A percentile compares a stretch with the other conserved stretches of the same genome.
Evolutionary conservation across 495 filamentous ascomycete genomes (phyloP).

Genomic region (Hypoxylon crocopeplum): DNA sequence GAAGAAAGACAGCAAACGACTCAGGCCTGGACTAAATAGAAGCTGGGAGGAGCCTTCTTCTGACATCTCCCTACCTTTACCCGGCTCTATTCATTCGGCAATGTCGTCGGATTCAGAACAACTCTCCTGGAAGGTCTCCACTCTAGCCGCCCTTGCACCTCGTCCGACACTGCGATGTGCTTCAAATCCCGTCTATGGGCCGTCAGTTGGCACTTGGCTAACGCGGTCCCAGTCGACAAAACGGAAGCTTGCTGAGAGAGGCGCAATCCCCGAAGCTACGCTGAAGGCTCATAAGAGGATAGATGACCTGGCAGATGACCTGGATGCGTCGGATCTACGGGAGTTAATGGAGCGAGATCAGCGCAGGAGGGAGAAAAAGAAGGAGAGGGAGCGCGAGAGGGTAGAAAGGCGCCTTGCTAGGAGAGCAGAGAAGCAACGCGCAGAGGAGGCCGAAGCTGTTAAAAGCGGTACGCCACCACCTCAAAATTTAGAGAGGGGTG

Average conservation of each 20-base stretch:
- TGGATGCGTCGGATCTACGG: constrained; percentile 78
- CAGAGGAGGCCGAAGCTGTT: constrained; percentile 46
- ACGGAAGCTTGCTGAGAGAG: constrained; percentile 52
- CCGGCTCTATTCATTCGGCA: constrained; percentile 75
- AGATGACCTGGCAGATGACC: constrained; percentile 79
- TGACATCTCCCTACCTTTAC: constrained; percentile 73
- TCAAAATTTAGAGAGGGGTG: constrained; percentile 60
- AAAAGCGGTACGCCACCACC: constrained; percentile 57
- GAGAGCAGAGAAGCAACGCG: constrained; percentile 70
- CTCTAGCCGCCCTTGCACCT: constrained; percentile 76
- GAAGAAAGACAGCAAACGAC: constrained; percentile 69
- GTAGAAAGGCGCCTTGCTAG: constrained; percentile 71
- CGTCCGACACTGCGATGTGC: constrained; percentile 80
- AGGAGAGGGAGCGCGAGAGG: constrained; percentile 72
- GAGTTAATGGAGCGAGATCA: constrained; percentile 87
- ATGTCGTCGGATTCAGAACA: constrained; percentile 75
- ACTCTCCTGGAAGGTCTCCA: constrained; percentile 74
- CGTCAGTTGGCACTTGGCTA: constrained; percentile 26
- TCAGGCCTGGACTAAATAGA: constrained; percentile 58
- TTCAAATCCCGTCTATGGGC: constrained; percentile 61
- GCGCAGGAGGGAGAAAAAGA: constrained; percentile 76
- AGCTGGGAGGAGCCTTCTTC: constrained; percentile 70
- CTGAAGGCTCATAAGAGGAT: constrained; percentile 73
- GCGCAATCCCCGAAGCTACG: constrained; percentile 67
- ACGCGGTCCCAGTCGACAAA: constrained; percentile 50